Evolutionary conservation across 2,329 filamentous ascomycete genomes (phyloP), one percentile per base, ranked within the genome.

Genomic region (Penicillium sp.): DNA sequence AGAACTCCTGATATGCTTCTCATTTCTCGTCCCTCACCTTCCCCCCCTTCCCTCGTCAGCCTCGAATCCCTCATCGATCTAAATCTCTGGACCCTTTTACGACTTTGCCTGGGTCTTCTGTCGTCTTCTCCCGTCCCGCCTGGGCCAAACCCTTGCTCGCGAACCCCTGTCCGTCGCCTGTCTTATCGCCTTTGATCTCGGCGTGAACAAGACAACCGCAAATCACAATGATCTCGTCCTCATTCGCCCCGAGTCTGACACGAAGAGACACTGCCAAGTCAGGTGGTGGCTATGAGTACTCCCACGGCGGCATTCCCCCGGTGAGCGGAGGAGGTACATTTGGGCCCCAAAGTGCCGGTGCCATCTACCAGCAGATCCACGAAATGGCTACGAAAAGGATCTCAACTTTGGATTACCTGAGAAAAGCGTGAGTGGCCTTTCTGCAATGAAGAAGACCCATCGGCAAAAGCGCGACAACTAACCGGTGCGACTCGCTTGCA

Each of bases 341-440:
- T 56, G 75, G 69, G 9, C 71, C 71, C 22, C 74, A 78, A 58
- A 82, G 79, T 57, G 81, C 82, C 8, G 74, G 78, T 53, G 74
- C 78, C 43, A 76, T 86, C 50, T 85, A 83, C 68, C 79, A 84
- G 60, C 81, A 85, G 57, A 84, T 99, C 55, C 89, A 92, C 51
- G 92, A 97, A 54, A 83, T 90, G 63, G 88, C 90, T 33, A 87
- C 87, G 52, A 99, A 99, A 77, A 83, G 94, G 62, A 96, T 99
- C 76, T 91, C 90, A 2, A 97, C 94, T 0, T 73, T 99, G 38
- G 90, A 95, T 64, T 99, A 99, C 69, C 73, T 99, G 57, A 84
- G 92, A 56, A 96, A 95, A 76, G 88, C 91, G 90, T 95, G 75
- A 63, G 89, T 81, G 40, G 36, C 41, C 30, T 18, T 13, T 28